Evolutionary conservation across 2,329 filamentous ascomycete genomes (phyloP).

Genomic region (Penicillium palitans): DNA sequence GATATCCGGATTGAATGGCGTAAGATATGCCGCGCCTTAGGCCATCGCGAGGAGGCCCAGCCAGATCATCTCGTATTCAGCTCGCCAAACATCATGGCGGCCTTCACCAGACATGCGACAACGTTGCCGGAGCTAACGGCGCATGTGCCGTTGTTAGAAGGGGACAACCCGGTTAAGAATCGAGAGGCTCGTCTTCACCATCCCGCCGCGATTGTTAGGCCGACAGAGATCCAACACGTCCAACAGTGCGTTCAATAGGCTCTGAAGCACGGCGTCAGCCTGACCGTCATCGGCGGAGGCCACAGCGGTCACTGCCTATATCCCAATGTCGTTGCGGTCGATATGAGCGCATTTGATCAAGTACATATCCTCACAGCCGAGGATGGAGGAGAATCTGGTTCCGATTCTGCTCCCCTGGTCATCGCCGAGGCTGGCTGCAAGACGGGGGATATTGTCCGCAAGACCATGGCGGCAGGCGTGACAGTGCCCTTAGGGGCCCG

Average conservation of each 20-base stretch:
- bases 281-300: slow-evolving; percentile 59
- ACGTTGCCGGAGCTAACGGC: slow-evolving; percentile 46
- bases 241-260: slow-evolving; percentile 61
- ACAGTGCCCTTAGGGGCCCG: slow-evolving; percentile 61
- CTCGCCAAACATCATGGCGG: slow-evolving; percentile 52
- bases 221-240: slow-evolving; percentile 51
- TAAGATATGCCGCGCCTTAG: slow-evolving; percentile 52
- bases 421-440: slow-evolving; percentile 59
- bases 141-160: slow-evolving; percentile 40
- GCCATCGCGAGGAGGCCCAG: slow-evolving; percentile 40
- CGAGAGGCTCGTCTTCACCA: slow-evolving; percentile 49
- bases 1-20: slow-evolving; percentile 49
- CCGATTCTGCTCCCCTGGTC: slow-evolving; percentile 39
- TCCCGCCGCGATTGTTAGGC: slow-evolving; percentile 50
- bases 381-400: not conserved
- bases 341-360: slow-evolving; percentile 59
- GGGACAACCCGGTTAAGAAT: slow-evolving; percentile 10
- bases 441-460: slow-evolving; percentile 54
- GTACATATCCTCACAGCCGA: slow-evolving; percentile 35
- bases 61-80: slow-evolving; percentile 50
- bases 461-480: slow-evolving; percentile 50
- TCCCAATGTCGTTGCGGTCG: slow-evolving; percentile 55
- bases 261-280: slow-evolving; percentile 43
- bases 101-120: slow-evolving; percentile 52
- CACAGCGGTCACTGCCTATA: slow-evolving; percentile 61